Conservation (phyloP, 441 rosid species). For the Croton setiger region DNA sequence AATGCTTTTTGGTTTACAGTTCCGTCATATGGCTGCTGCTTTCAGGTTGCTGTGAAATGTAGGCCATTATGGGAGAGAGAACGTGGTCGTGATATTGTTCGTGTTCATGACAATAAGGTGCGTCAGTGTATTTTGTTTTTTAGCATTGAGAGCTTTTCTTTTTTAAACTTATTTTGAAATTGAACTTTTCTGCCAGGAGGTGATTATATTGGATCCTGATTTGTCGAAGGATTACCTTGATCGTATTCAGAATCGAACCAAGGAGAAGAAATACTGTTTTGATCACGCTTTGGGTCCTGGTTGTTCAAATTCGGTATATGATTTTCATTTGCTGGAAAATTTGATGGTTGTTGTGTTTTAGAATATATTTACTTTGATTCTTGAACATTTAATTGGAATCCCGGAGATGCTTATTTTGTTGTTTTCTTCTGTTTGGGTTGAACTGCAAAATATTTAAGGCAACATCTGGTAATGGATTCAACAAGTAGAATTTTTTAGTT, state of each 20-base stretch:
- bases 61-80: constrained; percentile 62
- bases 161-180: not conserved
- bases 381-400: not conserved
- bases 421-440: not conserved
- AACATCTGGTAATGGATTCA: too few species aligned
- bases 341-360: not conserved
- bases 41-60: constrained; percentile 88
- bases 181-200: constrained; percentile 48
- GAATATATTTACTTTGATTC: not conserved
- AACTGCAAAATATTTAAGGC: not conserved
- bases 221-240: constrained; percentile 78
- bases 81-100: constrained; percentile 69
- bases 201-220: constrained; percentile 78
- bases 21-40: not conserved
- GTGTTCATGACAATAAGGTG: constrained; percentile 61
- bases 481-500: not conserved
- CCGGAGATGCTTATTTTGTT: not conserved
- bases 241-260: constrained; percentile 72
- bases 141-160: not conserved
- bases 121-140: not conserved
- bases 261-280: constrained; percentile 73
- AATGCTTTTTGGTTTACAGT: not conserved
- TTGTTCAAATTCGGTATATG: constrained; percentile 59
- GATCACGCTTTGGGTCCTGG: constrained; percentile 77
- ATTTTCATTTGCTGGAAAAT: not conserved